A percentile compares a stretch with the other conserved stretches of the same genome.
These are phyloP conservation scores for Spathaspora hagerdaliae DNA, from an alignment of 805 yeast species.

Conservation along the genomic window DNA sequence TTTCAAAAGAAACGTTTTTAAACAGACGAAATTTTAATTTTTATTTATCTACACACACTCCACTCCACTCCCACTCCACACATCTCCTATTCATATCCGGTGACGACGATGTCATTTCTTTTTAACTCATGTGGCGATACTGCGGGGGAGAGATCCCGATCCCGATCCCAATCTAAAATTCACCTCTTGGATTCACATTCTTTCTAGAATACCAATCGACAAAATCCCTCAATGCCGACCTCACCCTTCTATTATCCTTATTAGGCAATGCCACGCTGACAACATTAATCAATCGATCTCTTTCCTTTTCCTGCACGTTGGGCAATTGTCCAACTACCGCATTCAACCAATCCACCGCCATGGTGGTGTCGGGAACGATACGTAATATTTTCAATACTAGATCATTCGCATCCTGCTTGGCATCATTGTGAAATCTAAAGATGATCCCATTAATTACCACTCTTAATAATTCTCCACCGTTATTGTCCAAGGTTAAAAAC, in stretches of 20 bases:
- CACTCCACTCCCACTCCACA: too few species aligned
- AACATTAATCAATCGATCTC: slow-evolving; percentile 54
- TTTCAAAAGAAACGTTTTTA: too few species aligned
- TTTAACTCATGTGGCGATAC: too few species aligned
- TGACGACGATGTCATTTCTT: too few species aligned
- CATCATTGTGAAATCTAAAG: slow-evolving; percentile 65
- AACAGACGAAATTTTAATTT: too few species aligned
- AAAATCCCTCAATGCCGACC: slow-evolving; percentile 71
- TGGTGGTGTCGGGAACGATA: slow-evolving; percentile 36
- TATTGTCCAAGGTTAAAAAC: slow-evolving; percentile 36
- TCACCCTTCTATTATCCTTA: slow-evolving; percentile 68
- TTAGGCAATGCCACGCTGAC: slow-evolving; percentile 59
- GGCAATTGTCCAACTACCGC: slow-evolving; percentile 57
- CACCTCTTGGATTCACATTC: slow-evolving; percentile 45
- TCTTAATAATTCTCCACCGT: slow-evolving; percentile 55
- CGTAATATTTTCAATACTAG: slow-evolving; percentile 61
- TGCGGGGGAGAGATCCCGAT: too few species aligned
- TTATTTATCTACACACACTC: too few species aligned
- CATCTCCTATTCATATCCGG: too few species aligned
- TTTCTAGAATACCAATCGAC: slow-evolving; percentile 80
- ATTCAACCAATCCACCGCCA: slow-evolving; percentile 58
- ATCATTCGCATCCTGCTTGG: slow-evolving; percentile 71
- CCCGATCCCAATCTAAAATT: slow-evolving; percentile 12
- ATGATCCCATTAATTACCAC: slow-evolving; percentile 64
- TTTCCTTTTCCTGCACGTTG: slow-evolving; percentile 63